These are phyloP conservation scores for Tremellales sp. DNA, from an alignment of 1,284 basidiomycete genomes.

Conservation along the genomic window DNA sequence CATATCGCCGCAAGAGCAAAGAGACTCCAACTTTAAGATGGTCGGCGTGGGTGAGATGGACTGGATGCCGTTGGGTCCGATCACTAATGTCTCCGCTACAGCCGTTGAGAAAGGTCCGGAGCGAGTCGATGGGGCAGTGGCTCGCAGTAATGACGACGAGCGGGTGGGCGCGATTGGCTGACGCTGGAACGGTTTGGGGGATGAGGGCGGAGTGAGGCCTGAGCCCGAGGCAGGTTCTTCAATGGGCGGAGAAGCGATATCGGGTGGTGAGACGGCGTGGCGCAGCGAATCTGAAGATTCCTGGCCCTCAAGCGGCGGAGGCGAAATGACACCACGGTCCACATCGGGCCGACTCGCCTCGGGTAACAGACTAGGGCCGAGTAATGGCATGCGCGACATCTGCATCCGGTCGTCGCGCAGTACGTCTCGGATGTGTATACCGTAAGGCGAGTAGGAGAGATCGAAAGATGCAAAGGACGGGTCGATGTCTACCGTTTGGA, in stretches of 20 bases:
- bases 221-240: conserved; percentile 42
- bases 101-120: conserved; percentile 32
- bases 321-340: not conserved
- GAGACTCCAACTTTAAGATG: conserved; percentile 39
- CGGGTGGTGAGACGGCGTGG: conserved; percentile 3
- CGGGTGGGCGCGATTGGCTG: conserved; percentile 19
- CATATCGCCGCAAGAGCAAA: conserved; percentile 41
- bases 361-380: conserved; percentile 26
- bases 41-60: conserved; percentile 44
- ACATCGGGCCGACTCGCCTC: not conserved
- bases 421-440: conserved; percentile 38
- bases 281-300: not conserved
- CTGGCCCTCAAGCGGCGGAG: conserved; percentile 1
- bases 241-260: conserved; percentile 8
- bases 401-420: conserved; percentile 41
- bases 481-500: conserved; percentile 64
- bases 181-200: conserved; percentile 24
- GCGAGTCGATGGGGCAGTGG: not conserved
- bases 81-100: conserved; percentile 44
- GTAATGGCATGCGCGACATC: conserved; percentile 22
- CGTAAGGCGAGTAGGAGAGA: conserved; percentile 46
- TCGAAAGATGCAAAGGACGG: conserved; percentile 29
- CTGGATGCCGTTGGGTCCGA: conserved; percentile 43
- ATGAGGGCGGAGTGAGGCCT: conserved; percentile 39
- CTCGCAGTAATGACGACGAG: conserved; percentile 18